phyloP scores from a whole-genome alignment of 2,329 filamentous ascomycete species.

The Chalaropsis ovoidea region DNA sequence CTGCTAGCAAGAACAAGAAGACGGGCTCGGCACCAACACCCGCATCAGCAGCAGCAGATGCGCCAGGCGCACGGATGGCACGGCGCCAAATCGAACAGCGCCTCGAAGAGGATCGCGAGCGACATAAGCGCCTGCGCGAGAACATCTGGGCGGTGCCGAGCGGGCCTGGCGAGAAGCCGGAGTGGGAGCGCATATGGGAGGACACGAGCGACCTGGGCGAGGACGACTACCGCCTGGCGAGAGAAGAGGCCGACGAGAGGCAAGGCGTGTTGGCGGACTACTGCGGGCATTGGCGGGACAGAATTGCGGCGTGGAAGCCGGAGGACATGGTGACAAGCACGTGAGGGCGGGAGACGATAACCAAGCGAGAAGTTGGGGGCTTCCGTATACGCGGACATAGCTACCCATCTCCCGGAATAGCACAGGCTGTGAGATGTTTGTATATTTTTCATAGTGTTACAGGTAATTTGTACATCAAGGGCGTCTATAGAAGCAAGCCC shows the following conservation, averaged over 20 bases:
- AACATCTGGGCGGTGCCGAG: slow-evolving; percentile 81
- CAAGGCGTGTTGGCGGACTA: slow-evolving; percentile 29
- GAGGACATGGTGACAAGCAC: background rate
- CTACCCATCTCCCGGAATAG: background rate
- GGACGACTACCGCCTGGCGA: slow-evolving; percentile 68
- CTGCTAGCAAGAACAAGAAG: background rate
- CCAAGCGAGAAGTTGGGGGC: background rate
- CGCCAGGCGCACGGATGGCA: slow-evolving; percentile 42
- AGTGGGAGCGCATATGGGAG: slow-evolving; percentile 75
- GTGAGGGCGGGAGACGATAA: background rate
- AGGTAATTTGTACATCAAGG: slow-evolving; percentile 34
- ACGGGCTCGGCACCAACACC: slow-evolving; percentile 28
- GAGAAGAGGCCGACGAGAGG: slow-evolving; percentile 57
- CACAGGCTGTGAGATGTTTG: slow-evolving; percentile 20
- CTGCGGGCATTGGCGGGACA: slow-evolving; percentile 25
- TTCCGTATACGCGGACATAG: background rate
- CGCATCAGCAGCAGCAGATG: slow-evolving; percentile 30
- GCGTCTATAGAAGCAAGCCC: slow-evolving; percentile 12
- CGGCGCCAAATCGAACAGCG: slow-evolving; percentile 88
- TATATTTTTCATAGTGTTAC: slow-evolving; percentile 27
- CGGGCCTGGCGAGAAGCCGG: slow-evolving; percentile 47
- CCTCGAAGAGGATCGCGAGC: slow-evolving; percentile 91
- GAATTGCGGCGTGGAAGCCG: slow-evolving; percentile 8
- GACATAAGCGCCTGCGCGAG: slow-evolving; percentile 84
- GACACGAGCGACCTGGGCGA: slow-evolving; percentile 78